Evolutionary conservation across 1,284 basidiomycete species (phyloP).

Genomic region (Peniophora sp.): DNA sequence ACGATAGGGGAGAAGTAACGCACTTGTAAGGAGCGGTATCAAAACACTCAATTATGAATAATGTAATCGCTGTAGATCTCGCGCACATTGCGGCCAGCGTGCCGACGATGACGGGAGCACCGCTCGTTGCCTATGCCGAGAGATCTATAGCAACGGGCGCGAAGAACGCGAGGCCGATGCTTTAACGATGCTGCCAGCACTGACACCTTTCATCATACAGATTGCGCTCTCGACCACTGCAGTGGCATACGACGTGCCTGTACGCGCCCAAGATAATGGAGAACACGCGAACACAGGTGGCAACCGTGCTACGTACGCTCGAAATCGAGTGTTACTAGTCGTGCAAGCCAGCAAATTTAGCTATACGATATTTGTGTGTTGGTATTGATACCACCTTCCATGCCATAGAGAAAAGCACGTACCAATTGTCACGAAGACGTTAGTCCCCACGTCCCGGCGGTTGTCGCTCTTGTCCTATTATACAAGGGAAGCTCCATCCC

Average conservation of each 20-base stretch:
- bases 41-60: constrained; percentile 74
- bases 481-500: no score
- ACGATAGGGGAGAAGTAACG: constrained; percentile 14
- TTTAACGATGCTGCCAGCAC: constrained; percentile 78
- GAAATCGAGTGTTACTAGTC: constrained; percentile 82
- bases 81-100: constrained; percentile 76
- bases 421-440: no score
- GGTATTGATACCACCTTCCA: no score
- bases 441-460: no score
- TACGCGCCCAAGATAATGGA: constrained; percentile 76
- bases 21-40: constrained; percentile 76
- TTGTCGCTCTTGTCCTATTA: no score
- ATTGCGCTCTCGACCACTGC: constrained; percentile 84
- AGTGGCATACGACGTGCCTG: constrained; percentile 82
- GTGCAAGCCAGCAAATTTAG: constrained; percentile 84
- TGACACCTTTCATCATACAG: constrained; percentile 79
- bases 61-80: constrained; percentile 88
- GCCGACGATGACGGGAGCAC: constrained; percentile 81
- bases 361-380: constrained; percentile 91
- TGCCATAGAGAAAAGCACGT: no score
- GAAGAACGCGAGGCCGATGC: constrained; percentile 80
- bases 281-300: constrained; percentile 81
- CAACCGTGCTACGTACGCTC: constrained; percentile 80
- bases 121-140: constrained; percentile 84
- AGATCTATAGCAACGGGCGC: constrained; percentile 86